phyloP scores from a whole-genome alignment of 495 filamentous ascomycete species.

The Xanthoparmelia taractica region DNA sequence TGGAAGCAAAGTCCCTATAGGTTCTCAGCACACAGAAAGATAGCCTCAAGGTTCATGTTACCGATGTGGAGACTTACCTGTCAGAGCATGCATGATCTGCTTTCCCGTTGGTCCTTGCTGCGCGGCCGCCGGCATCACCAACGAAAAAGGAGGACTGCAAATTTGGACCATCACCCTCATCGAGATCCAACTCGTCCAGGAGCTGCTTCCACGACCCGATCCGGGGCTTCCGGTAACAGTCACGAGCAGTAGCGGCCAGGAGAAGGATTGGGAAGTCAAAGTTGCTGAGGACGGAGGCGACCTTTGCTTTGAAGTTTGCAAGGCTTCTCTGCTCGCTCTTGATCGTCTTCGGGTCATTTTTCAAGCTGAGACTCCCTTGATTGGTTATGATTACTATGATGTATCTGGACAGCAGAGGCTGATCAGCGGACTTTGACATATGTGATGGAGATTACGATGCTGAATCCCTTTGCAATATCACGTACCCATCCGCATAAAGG shows the following conservation, averaged over 20 bases:
- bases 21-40: neutral
- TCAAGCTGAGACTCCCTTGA: constrained; percentile 70
- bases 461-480: neutral
- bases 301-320: constrained; percentile 70
- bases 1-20: constrained; percentile 65
- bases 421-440: neutral
- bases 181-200: constrained; percentile 62
- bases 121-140: constrained; percentile 74
- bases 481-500: constrained; percentile 65
- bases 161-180: constrained; percentile 54
- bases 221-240: constrained; percentile 79
- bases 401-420: constrained; percentile 45
- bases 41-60: neutral
- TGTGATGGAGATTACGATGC: neutral
- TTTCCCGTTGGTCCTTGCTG: constrained; percentile 30
- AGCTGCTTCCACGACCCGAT: constrained; percentile 85
- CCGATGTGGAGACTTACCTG: constrained; percentile 50
- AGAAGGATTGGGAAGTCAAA: constrained; percentile 71
- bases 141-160: constrained; percentile 69
- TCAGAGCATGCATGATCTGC: constrained; percentile 74
- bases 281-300: constrained; percentile 55
- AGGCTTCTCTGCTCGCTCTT: constrained; percentile 58
- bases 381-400: constrained; percentile 76
- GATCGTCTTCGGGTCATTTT: constrained; percentile 60
- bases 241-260: constrained; percentile 76